Evolutionary conservation across 352 stramenopile species (phyloP).

Genomic region (Blastocystis sp.): DNA sequence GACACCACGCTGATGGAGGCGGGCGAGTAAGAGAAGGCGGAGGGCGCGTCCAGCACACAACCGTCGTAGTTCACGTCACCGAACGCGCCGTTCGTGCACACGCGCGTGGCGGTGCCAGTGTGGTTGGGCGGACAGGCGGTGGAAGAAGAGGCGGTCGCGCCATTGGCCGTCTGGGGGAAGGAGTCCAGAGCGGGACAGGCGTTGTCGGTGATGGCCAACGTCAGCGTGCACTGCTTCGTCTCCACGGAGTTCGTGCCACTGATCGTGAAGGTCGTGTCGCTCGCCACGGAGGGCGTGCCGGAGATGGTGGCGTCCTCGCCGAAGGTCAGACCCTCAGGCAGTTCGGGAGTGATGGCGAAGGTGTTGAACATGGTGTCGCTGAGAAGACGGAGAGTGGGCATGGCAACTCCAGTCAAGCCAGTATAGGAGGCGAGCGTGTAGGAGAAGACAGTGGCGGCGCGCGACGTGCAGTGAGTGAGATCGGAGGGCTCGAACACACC

Average conservation of each 20-base stretch:
- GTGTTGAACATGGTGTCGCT: neutral
- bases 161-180: neutral
- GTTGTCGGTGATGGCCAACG: neutral
- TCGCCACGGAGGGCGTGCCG: neutral
- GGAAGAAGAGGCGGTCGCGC: neutral
- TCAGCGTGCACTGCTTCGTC: constrained; percentile 15
- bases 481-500: neutral
- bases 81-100: constrained; percentile 26
- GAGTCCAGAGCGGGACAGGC: neutral
- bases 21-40: neutral
- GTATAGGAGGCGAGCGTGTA: neutral
- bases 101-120: neutral
- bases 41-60: neutral
- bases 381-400: neutral
- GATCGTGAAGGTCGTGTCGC: constrained; percentile 12
- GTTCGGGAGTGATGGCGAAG: neutral
- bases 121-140: constrained; percentile 24
- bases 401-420: neutral
- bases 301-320: neutral
- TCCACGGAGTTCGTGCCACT: neutral
- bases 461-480: neutral
- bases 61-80: neutral
- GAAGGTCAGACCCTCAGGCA: neutral
- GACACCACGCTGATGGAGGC: neutral
- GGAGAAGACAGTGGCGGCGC: neutral